Evolutionary conservation across 257 asterid species (phyloP).

Genomic region (Ilex aquifolium): DNA sequence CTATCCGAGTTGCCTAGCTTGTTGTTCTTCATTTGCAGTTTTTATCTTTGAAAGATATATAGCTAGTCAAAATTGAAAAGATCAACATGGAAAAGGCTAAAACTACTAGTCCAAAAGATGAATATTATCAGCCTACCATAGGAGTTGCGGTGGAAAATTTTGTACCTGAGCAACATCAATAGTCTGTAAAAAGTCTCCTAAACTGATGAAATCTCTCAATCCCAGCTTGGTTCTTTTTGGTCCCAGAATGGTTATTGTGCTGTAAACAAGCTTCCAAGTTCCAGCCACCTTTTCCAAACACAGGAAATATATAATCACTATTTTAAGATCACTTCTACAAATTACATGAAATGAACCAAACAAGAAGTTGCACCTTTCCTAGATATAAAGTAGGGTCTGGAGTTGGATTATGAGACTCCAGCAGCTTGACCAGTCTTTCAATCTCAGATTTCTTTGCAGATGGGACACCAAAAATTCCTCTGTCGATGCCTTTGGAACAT

Average conservation of each 20-base stretch:
- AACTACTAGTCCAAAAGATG: too few species aligned
- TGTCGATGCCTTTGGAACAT: slow-evolving; percentile 48
- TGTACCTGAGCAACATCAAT: slow-evolving; percentile 65
- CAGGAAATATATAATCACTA: background rate
- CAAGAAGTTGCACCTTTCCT: slow-evolving; percentile 49
- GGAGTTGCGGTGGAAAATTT: background rate
- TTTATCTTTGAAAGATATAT: too few species aligned
- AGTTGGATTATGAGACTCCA: slow-evolving; percentile 79
- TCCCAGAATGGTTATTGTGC: slow-evolving; percentile 78
- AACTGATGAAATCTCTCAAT: slow-evolving; percentile 69
- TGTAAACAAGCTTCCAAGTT: slow-evolving; percentile 78
- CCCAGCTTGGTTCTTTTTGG: slow-evolving; percentile 88
- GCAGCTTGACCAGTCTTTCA: slow-evolving; percentile 43
- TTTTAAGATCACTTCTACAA: slow-evolving; percentile 2
- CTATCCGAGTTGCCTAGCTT: too few species aligned
- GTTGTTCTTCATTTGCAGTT: too few species aligned
- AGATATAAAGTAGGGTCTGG: slow-evolving; percentile 59
- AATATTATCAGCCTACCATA: background rate
- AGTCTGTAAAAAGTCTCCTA: slow-evolving; percentile 66
- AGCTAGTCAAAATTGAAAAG: too few species aligned
- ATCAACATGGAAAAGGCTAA: too few species aligned
- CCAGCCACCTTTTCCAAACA: slow-evolving; percentile 51
- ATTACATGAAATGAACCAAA: background rate
- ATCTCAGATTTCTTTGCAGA: slow-evolving; percentile 57
- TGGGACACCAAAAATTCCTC: slow-evolving; percentile 84